Base-by-base conservation (phyloP, 2,329 filamentous ascomycete species). In the Nothopassalora personata region DNA sequence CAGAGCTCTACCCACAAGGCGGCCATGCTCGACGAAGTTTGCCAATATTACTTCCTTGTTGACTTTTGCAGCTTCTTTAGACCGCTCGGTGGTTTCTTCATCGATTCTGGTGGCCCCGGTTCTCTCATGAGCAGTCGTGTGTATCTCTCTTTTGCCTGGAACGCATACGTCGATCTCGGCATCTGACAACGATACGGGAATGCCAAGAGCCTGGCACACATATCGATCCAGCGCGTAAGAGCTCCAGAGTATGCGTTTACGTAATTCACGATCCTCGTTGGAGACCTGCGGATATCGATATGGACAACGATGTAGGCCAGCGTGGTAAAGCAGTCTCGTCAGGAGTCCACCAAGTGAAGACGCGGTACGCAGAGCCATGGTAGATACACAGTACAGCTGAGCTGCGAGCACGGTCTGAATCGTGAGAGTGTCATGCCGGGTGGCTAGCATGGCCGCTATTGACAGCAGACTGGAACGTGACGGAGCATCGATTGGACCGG, bases 271-370 rank as follows among this genome's bases (percentile, higher is more conserved):
- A 27, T 66, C 64, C 18, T 65, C 63, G 18, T 66, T 60, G 5
- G 64, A 64, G 1, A 67, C 58, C 46, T 66, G 64, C 27, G 64
- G 65, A 39, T 81, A 82, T 6, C 80, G 78, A 57, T 78, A 77
- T 0, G 80, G 80, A 61, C 80, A 82, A 3, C 80, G 73, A 63
- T 82, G 80, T 6, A 81, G 72, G 4, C 80, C 80, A 1, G 78
- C 75, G 62, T 81, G 79, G 27, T 79, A 77, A 50, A 82, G 74
- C 5, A 76, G 74, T 47, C 79, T 76, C 4, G 77, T 69, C 6
- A 81, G 70, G 19, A 77, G 72, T 4, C 80, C 80, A 27, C 78
- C 77, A 5, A 82, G 72, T 0, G 77, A 78, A 0, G 79, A 80
- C 0, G 80, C 79, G 7, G 76, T 74, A 23, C 79, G 75, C 6